Conservation (phyloP, 805 yeast species). For the Saturnispora galanensis region DNA sequence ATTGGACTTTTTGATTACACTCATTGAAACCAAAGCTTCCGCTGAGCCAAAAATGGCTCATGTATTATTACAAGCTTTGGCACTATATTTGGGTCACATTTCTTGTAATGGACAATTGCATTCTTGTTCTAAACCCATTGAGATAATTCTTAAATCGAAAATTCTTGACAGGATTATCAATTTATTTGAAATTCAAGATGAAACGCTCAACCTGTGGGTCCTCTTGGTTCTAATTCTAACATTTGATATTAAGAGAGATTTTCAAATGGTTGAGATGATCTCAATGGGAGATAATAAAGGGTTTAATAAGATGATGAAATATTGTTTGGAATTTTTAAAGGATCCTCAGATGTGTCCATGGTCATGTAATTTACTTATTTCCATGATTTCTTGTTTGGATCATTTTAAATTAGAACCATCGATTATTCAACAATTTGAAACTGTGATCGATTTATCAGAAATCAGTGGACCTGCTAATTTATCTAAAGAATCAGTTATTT, state of each 20-base stretch:
- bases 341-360: constrained; percentile 18
- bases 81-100: constrained; percentile 17
- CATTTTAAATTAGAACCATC: constrained; percentile 28
- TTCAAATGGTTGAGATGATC: neutral
- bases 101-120: constrained; percentile 4
- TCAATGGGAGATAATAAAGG: constrained; percentile 1
- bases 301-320: constrained; percentile 25
- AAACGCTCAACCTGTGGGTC: constrained; percentile 12
- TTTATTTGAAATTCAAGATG: constrained; percentile 16
- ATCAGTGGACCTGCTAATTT: constrained; percentile 49
- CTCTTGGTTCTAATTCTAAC: constrained; percentile 8
- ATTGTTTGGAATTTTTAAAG: constrained; percentile 30
- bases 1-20: constrained; percentile 20
- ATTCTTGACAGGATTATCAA: constrained; percentile 12
- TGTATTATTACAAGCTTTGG: constrained; percentile 25
- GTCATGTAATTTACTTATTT: constrained; percentile 27
- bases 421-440: constrained; percentile 37
- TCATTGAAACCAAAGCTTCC: constrained; percentile 10
- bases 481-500: constrained; percentile 36
- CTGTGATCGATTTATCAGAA: constrained; percentile 43
- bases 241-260: constrained; percentile 5
- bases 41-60: constrained; percentile 6
- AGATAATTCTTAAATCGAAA: neutral
- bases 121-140: neutral
- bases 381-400: constrained; percentile 8